phyloP scores from a whole-genome alignment of 768 basidiomycete species.

The Hericium erinaceus region DNA sequence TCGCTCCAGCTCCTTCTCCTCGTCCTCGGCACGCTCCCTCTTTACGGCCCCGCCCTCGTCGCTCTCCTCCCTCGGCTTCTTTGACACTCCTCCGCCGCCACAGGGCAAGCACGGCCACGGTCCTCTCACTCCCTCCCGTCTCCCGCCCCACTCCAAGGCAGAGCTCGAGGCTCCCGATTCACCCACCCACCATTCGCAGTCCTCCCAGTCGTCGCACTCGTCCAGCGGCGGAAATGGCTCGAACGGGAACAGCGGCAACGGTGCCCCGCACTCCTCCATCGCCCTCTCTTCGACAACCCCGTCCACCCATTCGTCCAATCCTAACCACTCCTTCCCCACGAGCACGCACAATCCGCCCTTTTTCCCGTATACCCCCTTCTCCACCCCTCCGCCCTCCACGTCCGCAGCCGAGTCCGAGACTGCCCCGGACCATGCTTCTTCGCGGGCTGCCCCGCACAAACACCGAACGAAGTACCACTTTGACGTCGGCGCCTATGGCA shows the following conservation, averaged over 20 bases:
- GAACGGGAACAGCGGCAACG: slow-evolving; percentile 20
- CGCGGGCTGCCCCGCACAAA: slow-evolving; percentile 18
- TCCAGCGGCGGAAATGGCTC: slow-evolving; percentile 15
- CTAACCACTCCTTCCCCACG: slow-evolving; percentile 19
- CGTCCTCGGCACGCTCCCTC: slow-evolving; percentile 31
- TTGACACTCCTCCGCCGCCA: slow-evolving; percentile 29
- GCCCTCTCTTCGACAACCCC: slow-evolving; percentile 29
- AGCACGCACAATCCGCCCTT: slow-evolving; percentile 22
- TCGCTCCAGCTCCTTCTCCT: slow-evolving; percentile 31
- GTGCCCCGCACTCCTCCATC: slow-evolving; percentile 29
- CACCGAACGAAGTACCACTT: slow-evolving; percentile 37
- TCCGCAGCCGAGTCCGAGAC: slow-evolving; percentile 15
- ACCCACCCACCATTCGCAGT: background rate
- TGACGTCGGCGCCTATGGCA: slow-evolving; percentile 78
- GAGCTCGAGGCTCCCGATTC: slow-evolving; percentile 29
- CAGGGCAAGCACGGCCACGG: slow-evolving; percentile 22
- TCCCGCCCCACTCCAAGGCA: slow-evolving; percentile 36
- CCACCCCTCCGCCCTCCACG: slow-evolving; percentile 27
- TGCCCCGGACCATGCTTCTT: slow-evolving; percentile 8
- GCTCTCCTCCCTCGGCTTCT: slow-evolving; percentile 28
- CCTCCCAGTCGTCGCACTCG: background rate
- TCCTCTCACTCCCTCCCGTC: slow-evolving; percentile 31
- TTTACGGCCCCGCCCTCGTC: slow-evolving; percentile 25
- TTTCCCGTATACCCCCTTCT: slow-evolving; percentile 28
- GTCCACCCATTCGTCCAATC: background rate